phyloP scores from a whole-genome alignment of 192 early-diverging fungal species.

The Entomortierella chlamydospora region DNA sequence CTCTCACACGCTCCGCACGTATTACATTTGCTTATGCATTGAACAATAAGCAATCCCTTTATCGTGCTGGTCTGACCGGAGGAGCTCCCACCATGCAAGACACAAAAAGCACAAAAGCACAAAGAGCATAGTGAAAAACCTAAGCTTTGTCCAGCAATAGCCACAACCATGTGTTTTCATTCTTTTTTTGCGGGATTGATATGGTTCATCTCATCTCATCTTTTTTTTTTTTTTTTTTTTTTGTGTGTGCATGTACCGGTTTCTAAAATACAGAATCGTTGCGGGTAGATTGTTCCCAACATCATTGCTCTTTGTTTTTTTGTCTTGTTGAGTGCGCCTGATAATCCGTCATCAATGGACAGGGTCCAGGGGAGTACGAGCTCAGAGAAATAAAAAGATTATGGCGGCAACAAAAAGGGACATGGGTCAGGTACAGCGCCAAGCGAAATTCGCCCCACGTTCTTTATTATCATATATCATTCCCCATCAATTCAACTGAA shows the following conservation, averaged over 20 bases:
- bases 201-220: slow-evolving; percentile 31
- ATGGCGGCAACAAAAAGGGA: too few species aligned
- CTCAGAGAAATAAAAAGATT: too few species aligned
- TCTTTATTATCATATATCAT: too few species aligned
- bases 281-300: slow-evolving; percentile 7
- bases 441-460: too few species aligned
- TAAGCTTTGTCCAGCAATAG: not conserved
- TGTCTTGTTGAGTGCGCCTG: too few species aligned
- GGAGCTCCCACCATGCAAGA: too few species aligned
- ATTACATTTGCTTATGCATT: not conserved
- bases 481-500: too few species aligned
- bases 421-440: too few species aligned
- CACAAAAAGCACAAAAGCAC: too few species aligned
- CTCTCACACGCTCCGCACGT: not conserved
- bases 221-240: not conserved
- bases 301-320: not conserved
- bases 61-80: slow-evolving; percentile 3
- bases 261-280: not conserved
- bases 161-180: slow-evolving; percentile 10
- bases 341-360: too few species aligned
- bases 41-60: not conserved
- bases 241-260: too few species aligned
- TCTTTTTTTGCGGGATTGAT: not conserved
- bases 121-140: not conserved
- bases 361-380: not conserved